Evolutionary conservation across 2,329 filamentous ascomycete species (phyloP), one percentile per base, ranked within the genome.

Genomic region (Fusarium sp.): DNA sequence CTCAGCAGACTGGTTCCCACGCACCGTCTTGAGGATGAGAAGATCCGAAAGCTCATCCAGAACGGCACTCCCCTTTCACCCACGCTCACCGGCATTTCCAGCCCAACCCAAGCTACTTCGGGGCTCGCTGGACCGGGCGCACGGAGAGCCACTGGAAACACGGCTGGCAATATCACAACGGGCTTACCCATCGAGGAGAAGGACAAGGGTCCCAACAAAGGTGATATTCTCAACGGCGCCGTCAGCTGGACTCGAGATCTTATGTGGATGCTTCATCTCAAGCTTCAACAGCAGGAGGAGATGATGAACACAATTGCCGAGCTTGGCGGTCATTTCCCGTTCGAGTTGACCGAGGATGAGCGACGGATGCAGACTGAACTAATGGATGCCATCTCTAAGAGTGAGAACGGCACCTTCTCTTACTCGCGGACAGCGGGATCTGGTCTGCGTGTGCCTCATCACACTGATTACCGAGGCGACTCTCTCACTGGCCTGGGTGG

Each of bases 191-290:
- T 97, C 38, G 96, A 99, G 78, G 96, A 98, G 76, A 98, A 98
- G 82, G 96, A 99, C 84, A 98, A 98, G 81, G 96, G 96, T 1
- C 96, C 96, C 7, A 98, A 98, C 87, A 99, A 99, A 85, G 96
- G 96, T 57, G 96, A 99, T 78, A 98, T 99, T 68, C 92, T 99
- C 77, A 98, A 98, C 79, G 96, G 96, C 33, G 94, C 96, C 36
- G 96, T 98, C 62, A 95, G 94, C 83, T 99, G 96, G 96, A 98
- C 94, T 70, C 91, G 96, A 72, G 96, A 99, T 84, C 87, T 99
- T 61, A 98, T 98, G 94, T 98, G 96, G 96, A 92, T 97, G 85
- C 86, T 98, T 68, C 92, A 98, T 80, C 88, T 94, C 79, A 97
- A 97, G 84, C 88, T 97, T 74, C 92, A 96, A 80, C 94, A 97